These are phyloP conservation scores for Obelidium mucronatum DNA, from an alignment of 192 early-diverging fungal genomes.

Conservation along the genomic window DNA sequence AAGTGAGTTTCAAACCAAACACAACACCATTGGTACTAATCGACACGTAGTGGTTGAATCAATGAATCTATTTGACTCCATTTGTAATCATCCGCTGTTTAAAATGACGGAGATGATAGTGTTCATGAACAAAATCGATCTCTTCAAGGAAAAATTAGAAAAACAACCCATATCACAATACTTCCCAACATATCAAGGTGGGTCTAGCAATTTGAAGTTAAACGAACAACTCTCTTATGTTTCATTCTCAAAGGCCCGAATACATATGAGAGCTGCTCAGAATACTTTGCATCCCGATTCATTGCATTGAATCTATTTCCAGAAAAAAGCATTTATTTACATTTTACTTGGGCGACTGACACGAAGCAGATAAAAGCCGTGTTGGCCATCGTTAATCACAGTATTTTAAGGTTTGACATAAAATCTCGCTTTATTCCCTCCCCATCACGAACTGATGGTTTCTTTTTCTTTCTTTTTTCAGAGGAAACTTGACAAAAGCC, in stretches of 20 bases:
- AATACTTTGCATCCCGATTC: constrained; percentile 56
- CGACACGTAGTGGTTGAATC: constrained; percentile 45
- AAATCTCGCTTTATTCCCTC: background rate
- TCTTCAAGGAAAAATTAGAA: constrained; percentile 62
- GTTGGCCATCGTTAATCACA: constrained; percentile 38
- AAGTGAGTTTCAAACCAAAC: constrained; percentile 43
- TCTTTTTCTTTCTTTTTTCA: background rate
- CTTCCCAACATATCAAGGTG: constrained; percentile 64
- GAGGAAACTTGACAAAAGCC: constrained; percentile 30
- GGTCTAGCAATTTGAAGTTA: background rate
- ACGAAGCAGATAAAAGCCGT: constrained; percentile 62
- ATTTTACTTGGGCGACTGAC: constrained; percentile 72
- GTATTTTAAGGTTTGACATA: constrained; percentile 35
- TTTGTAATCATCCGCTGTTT: constrained; percentile 55
- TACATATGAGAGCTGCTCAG: constrained; percentile 51
- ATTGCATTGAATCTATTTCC: constrained; percentile 47
- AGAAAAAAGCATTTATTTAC: constrained; percentile 62
- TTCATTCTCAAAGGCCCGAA: constrained; percentile 45
- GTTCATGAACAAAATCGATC: constrained; percentile 74
- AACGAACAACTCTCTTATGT: background rate
- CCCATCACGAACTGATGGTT: background rate
- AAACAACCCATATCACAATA: constrained; percentile 54
- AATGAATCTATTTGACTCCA: constrained; percentile 47
- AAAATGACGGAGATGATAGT: constrained; percentile 62
- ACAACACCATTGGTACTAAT: background rate